phyloP scores from a whole-genome alignment of 2,329 filamentous ascomycete species.

The Paraconiothyrium brasiliense region DNA sequence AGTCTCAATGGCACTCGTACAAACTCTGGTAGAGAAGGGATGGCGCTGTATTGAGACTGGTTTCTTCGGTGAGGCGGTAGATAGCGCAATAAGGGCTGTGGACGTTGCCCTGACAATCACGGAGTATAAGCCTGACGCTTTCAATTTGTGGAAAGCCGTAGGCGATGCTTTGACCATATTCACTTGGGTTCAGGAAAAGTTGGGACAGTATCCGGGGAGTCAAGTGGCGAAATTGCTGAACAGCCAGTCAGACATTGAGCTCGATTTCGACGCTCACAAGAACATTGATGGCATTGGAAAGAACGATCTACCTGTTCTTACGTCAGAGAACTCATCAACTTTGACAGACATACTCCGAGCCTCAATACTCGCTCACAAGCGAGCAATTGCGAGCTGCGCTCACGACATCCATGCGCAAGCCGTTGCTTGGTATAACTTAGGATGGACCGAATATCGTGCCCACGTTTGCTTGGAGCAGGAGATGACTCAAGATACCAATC shows the following conservation, averaged over 20 bases:
- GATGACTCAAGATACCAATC: slow-evolving; percentile 41
- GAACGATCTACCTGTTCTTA: slow-evolving; percentile 41
- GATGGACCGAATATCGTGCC: slow-evolving; percentile 89
- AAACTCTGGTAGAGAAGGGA: slow-evolving; percentile 85
- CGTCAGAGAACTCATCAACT: slow-evolving; percentile 23
- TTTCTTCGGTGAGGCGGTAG: slow-evolving; percentile 82
- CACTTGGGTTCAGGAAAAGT: slow-evolving; percentile 76
- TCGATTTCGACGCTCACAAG: slow-evolving; percentile 66
- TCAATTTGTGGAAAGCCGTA: slow-evolving; percentile 95
- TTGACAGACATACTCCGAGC: slow-evolving; percentile 72
- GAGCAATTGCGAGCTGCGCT: slow-evolving; percentile 77
- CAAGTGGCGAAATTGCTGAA: slow-evolving; percentile 68
- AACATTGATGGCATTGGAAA: slow-evolving; percentile 73
- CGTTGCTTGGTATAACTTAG: slow-evolving; percentile 96
- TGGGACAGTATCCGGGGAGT: slow-evolving; percentile 68
- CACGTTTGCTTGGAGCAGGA: slow-evolving; percentile 70
- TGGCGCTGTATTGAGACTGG: slow-evolving; percentile 81
- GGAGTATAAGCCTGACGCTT: slow-evolving; percentile 71
- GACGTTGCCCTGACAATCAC: slow-evolving; percentile 71
- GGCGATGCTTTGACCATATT: slow-evolving; percentile 90
- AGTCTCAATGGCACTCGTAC: slow-evolving; percentile 85
- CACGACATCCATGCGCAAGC: slow-evolving; percentile 87
- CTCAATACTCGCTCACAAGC: slow-evolving; percentile 85
- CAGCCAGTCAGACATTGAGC: slow-evolving; percentile 57
- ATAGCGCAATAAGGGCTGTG: slow-evolving; percentile 75